Evolutionary conservation across 2,329 filamentous ascomycete genomes (phyloP), one percentile per base, ranked within the genome.

Genomic region (Coniosporium tulheliwenetii): DNA sequence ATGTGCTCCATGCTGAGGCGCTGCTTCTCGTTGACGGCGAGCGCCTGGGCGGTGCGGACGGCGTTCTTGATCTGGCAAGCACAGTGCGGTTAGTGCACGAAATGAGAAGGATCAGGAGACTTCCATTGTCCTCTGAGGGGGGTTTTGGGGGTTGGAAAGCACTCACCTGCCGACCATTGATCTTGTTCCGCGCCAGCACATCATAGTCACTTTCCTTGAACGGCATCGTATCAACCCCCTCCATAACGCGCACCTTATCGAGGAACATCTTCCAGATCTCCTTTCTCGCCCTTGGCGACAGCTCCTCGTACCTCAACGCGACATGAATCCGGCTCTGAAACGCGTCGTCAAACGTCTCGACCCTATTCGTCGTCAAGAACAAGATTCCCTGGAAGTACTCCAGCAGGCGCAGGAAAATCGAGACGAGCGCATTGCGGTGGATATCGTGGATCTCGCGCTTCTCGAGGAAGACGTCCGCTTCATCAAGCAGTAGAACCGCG

Each of bases 301-400:
- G 69, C 38, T 81, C 76, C 33, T 82, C 81, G 59, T 93, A 94
- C 26, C 81, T 72, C 8, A 94, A 66, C 0, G 85, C 83, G 50
- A 93, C 79, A 57, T 93, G 85, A 45, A 93, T 93, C 16, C 86
- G 76, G 8, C 78, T 84, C 55, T 91, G 82, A 67, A 93, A 93
- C 0, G 86, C 86, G 45, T 91, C 84, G 50, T 94, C 86, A 52
- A 94, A 93, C 0, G 83, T 87, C 63, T 81, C 75, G 1, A 93
- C 84, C 1, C 85, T 76, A 56, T 93, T 93, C 2, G 86, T 93
- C 0, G 86, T 94, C 19, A 94, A 61, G 64, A 94, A 93, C 4
- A 93, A 59, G 40, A 93, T 93, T 2, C 86, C 86, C 54, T 93
- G 83, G 62, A 93, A 93, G 58, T 93, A 94, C 59, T 95, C 87